Percentiles rank a stretch among this genome's conserved stretches.
Conservation (phyloP, 345 rosid genomes). For the Aegle marmelos region DNA sequence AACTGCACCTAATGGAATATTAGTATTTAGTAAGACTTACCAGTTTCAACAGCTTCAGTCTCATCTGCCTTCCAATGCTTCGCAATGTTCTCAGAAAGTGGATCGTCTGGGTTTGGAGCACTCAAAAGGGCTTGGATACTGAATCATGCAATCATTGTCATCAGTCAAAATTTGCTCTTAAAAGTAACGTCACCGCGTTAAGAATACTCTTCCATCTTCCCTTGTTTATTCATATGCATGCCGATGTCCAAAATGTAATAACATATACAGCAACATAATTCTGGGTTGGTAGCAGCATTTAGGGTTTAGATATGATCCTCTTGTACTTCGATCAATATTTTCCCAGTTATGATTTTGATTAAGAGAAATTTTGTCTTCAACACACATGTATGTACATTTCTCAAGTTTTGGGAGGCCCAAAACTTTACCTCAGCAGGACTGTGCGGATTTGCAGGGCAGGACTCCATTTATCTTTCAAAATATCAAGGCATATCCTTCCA, state of each 20-base stretch:
- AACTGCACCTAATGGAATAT: neutral
- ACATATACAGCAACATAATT: neutral
- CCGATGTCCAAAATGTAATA: neutral
- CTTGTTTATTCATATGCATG: neutral
- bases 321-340: neutral
- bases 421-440: constrained; percentile 42
- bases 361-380: neutral
- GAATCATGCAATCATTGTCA: neutral
- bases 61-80: constrained; percentile 68
- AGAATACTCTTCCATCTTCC: neutral
- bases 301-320: neutral
- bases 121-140: constrained; percentile 67
- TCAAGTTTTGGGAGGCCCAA: neutral
- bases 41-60: constrained; percentile 64
- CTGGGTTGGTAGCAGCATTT: neutral
- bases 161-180: neutral
- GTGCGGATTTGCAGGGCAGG: constrained; percentile 64
- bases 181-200: neutral
- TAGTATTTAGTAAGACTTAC: constrained; percentile 8
- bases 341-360: neutral
- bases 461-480: constrained; percentile 69
- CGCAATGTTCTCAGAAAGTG: constrained; percentile 62
- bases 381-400: no score
- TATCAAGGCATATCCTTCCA: constrained; percentile 69
- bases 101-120: constrained; percentile 66